A percentile compares a stretch with the other conserved stretches of the same genome.
Evolutionary conservation across 768 basidiomycete genomes (phyloP).

Genomic region (Pulveroboletus sp.): DNA sequence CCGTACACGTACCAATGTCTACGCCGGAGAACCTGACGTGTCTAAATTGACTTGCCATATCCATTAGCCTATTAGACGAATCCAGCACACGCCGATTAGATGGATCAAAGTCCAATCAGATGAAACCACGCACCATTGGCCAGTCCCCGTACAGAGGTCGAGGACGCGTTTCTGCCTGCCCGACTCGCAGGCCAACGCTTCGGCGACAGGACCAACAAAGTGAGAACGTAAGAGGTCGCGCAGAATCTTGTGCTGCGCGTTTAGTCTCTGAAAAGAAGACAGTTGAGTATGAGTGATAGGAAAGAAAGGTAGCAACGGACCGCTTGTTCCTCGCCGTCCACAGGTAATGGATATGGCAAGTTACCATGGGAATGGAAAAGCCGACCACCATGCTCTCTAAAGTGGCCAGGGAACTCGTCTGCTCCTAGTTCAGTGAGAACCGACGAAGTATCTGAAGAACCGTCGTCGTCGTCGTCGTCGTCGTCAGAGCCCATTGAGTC

Average conservation of each 20-base stretch:
- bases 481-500: constrained; percentile 13
- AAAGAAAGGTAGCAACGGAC: constrained; percentile 35
- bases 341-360: constrained; percentile 69
- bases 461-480: constrained; percentile 34
- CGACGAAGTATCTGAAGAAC: constrained; percentile 39
- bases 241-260: constrained; percentile 46
- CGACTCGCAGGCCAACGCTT: constrained; percentile 41
- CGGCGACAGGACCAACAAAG: constrained; percentile 56
- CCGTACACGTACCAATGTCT: constrained; percentile 60
- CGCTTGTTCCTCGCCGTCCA: constrained; percentile 63
- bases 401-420: constrained; percentile 58
- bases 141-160: constrained; percentile 75
- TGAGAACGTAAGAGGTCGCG: constrained; percentile 48
- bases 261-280: constrained; percentile 43
- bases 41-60: constrained; percentile 66
- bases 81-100: constrained; percentile 11
- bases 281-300: neutral
- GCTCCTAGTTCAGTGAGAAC: constrained; percentile 42
- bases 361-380: constrained; percentile 64
- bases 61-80: constrained; percentile 53
- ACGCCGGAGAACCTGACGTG: constrained; percentile 62
- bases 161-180: constrained; percentile 50
- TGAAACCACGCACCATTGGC: constrained; percentile 52
- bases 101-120: constrained; percentile 15
- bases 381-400: constrained; percentile 51